Conservation (phyloP, 2,329 filamentous ascomycete genomes). For the Arthroderma sp. region DNA sequence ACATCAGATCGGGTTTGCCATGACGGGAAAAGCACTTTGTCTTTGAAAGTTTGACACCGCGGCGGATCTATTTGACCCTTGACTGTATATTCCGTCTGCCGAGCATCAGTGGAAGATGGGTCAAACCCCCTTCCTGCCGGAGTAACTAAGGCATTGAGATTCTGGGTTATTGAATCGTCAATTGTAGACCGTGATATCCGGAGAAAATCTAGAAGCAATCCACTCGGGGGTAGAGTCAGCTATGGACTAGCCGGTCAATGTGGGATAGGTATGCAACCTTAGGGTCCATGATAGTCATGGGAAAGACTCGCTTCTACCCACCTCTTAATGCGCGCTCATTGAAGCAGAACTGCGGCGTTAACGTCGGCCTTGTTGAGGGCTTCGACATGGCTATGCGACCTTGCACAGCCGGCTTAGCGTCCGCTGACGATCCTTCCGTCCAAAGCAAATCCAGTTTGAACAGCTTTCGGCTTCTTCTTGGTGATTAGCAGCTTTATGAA, state of each 20-base stretch:
- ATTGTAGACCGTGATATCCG: slow-evolving; percentile 70
- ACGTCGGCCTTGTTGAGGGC: slow-evolving; percentile 33
- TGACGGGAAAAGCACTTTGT: slow-evolving; percentile 67
- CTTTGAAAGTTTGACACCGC: slow-evolving; percentile 60
- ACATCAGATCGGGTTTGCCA: slow-evolving; percentile 78
- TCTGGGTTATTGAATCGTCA: slow-evolving; percentile 87
- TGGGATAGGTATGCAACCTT: slow-evolving; percentile 1
- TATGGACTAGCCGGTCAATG: not conserved
- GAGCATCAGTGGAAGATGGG: slow-evolving; percentile 58
- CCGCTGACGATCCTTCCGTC: slow-evolving; percentile 15
- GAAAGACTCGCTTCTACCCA: slow-evolving; percentile 24
- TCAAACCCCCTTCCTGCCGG: slow-evolving; percentile 63
- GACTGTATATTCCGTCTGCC: slow-evolving; percentile 38
- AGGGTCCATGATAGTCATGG: slow-evolving; percentile 4
- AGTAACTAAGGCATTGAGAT: slow-evolving; percentile 76
- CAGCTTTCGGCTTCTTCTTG: slow-evolving; percentile 1
- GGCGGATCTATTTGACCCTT: slow-evolving; percentile 44
- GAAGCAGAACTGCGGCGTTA: slow-evolving; percentile 69
- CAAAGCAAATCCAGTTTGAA: slow-evolving; percentile 32
- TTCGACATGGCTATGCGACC: slow-evolving; percentile 25
- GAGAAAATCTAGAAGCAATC: slow-evolving; percentile 59
- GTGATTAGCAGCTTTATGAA: not conserved
- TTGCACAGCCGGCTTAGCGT: slow-evolving; percentile 13
- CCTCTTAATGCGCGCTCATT: slow-evolving; percentile 56
- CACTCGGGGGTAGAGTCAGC: slow-evolving; percentile 4